These are phyloP conservation scores for Potentilla sterilis DNA, from an alignment of 306 rosid species.

Conservation along the genomic window DNA sequence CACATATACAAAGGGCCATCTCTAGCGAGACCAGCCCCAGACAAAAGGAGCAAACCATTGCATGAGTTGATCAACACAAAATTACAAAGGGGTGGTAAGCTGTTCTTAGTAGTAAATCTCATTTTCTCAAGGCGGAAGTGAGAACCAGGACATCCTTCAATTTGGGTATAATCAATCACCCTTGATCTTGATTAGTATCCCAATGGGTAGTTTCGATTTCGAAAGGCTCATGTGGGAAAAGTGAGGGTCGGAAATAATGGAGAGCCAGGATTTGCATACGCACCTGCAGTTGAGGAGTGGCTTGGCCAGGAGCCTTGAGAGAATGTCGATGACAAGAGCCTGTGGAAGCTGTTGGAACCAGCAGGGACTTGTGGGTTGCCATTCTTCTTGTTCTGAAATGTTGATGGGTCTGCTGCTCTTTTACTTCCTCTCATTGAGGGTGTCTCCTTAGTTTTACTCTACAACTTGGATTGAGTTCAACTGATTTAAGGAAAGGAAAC, in stretches of 20 bases:
- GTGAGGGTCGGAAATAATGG: background rate
- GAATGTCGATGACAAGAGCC: background rate
- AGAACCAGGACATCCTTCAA: background rate
- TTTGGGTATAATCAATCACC: background rate
- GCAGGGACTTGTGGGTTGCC: background rate
- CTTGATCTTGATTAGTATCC: background rate
- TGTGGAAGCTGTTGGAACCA: background rate
- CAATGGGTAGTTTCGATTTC: background rate
- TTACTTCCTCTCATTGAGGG: background rate
- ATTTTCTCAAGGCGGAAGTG: background rate
- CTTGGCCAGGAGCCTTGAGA: background rate
- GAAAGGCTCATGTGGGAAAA: background rate
- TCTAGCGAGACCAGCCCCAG: background rate
- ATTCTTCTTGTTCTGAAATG: background rate
- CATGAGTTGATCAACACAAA: background rate
- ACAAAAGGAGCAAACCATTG: background rate
- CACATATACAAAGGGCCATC: background rate
- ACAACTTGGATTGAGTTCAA: background rate
- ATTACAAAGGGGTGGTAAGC: background rate
- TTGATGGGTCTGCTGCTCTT: background rate
- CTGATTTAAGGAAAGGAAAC: background rate
- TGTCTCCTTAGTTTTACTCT: background rate
- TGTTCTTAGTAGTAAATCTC: background rate
- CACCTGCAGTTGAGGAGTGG: slow-evolving; percentile 7
- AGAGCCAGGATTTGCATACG: slow-evolving; percentile 18